Conservation (phyloP, 1,139 yeast species). For the Suhomyces guaymorum region DNA sequence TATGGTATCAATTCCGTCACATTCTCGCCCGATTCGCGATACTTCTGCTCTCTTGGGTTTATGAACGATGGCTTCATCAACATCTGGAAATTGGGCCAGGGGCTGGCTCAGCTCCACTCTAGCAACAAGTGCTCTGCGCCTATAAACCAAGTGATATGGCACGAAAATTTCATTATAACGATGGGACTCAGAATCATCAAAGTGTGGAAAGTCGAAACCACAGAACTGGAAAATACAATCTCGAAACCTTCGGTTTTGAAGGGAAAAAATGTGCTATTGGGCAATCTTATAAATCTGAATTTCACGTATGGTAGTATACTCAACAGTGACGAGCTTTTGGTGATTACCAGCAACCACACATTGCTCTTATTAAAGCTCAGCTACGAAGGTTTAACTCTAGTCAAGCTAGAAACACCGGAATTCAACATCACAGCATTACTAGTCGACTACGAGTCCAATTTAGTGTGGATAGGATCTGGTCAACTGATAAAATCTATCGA, state of each 20-base stretch:
- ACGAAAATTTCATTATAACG: constrained; percentile 50
- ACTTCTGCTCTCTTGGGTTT: constrained; percentile 59
- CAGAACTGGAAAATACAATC: constrained; percentile 7
- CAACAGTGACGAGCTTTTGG: constrained; percentile 39
- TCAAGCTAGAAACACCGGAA: constrained; percentile 20
- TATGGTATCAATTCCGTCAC: constrained; percentile 58
- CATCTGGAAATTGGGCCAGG: constrained; percentile 49
- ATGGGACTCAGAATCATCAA: constrained; percentile 61
- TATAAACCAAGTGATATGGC: constrained; percentile 58
- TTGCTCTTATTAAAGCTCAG: constrained; percentile 33
- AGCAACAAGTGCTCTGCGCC: constrained; percentile 63
- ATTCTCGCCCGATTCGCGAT: constrained; percentile 60
- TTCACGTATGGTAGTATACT: constrained; percentile 44
- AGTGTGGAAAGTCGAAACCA: constrained; percentile 48
- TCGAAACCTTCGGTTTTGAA: constrained; percentile 36
- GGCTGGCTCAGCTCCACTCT: constrained; percentile 32
- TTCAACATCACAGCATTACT: constrained; percentile 20
- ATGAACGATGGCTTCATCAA: constrained; percentile 66
- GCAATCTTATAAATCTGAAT: constrained; percentile 45
- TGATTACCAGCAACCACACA: constrained; percentile 46
- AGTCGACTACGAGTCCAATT: constrained; percentile 26
- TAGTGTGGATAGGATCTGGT: constrained; percentile 13
- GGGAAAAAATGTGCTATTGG: constrained; percentile 62
- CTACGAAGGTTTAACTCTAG: constrained; percentile 26
- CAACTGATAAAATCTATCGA: constrained; percentile 2